Base-by-base conservation (phyloP, 345 rosid genomes). In the Gossypium bickii region DNA sequence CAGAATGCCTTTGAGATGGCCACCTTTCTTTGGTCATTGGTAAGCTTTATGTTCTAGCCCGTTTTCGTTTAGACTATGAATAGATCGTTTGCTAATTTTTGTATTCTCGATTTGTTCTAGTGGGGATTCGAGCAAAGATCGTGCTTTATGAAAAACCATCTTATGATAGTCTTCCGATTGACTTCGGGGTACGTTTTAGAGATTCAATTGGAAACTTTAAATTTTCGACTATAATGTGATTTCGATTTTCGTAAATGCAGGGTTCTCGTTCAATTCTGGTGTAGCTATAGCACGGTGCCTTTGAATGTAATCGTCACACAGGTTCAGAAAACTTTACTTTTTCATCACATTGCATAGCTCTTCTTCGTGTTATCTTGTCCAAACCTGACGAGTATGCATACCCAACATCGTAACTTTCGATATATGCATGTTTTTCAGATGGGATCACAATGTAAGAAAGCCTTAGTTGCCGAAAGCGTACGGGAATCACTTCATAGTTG, bases 1-100 rank as follows among this genome's bases (percentile, higher is more conserved):
- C 85, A 94, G 98, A 94, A 94, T 86, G 97, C 97, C 38, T 94
- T 94, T 17, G 97, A 92, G 85, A 94, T 94, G 98, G 97, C 97
- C 59, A 94, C 95, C 61, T 92, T 92, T 75, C 82, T 92, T 69
- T 94, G 98, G 98, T 88, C 97, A 75, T 86, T 90, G 91, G 97
- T 94, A 89, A 86, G 88, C 60, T 9, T 24, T 47, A 47, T 5
- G 12, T 58, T 58, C 43, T 20, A 44, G 53, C 34, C 9, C 20
- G 29, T 34, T 55, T 72, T 57, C 55, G 20, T 20, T 43, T 43
- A 18, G 24, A 55, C 59, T 55, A 55, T 20, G n/a, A 55, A 10
- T 72, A 13, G 0, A 9, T 63, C 41, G 2, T 38, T 59, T 43
- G 43, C 72, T 22, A 73, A 67, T 61, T 51, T 44, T 41, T 18